phyloP scores from a whole-genome alignment of 1,284 basidiomycete genomes.

The Termitomyces sp. region DNA sequence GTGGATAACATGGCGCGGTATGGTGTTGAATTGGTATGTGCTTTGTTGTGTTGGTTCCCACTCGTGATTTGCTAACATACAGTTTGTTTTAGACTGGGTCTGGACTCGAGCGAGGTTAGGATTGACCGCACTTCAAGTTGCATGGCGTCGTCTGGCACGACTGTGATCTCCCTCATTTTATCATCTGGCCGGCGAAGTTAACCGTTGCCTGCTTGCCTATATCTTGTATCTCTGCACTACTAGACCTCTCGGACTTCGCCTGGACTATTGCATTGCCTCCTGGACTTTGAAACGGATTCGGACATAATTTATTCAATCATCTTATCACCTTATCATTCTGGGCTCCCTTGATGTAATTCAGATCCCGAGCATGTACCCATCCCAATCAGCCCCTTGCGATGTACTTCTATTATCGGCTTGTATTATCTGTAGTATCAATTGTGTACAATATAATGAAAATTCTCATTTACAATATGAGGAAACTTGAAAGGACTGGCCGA shows the following conservation, averaged over 20 bases:
- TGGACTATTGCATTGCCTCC: not conserved
- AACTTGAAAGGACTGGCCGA: no score
- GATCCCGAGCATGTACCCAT: not conserved
- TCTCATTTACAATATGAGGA: not conserved
- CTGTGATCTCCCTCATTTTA: not conserved
- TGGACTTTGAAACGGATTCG: not conserved
- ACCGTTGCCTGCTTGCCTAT: not conserved
- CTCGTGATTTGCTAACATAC: not conserved
- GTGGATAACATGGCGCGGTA: not conserved
- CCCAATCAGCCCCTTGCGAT: not conserved
- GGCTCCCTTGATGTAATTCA: not conserved
- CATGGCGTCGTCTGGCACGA: not conserved
- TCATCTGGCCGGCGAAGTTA: not conserved
- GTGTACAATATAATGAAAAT: not conserved
- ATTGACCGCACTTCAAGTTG: not conserved
- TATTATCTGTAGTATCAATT: not conserved
- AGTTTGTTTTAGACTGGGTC: not conserved
- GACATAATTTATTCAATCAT: not conserved
- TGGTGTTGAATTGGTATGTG: conserved; percentile 65
- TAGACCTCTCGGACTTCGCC: not conserved
- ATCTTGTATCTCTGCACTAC: not conserved
- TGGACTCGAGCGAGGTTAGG: not conserved
- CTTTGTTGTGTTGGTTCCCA: conserved; percentile 58
- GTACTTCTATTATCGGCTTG: not conserved
- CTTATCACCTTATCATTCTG: not conserved